These are phyloP conservation scores for Neonectria neomacrospora DNA, from an alignment of 2,329 filamentous ascomycete genomes.

Conservation along the genomic window DNA sequence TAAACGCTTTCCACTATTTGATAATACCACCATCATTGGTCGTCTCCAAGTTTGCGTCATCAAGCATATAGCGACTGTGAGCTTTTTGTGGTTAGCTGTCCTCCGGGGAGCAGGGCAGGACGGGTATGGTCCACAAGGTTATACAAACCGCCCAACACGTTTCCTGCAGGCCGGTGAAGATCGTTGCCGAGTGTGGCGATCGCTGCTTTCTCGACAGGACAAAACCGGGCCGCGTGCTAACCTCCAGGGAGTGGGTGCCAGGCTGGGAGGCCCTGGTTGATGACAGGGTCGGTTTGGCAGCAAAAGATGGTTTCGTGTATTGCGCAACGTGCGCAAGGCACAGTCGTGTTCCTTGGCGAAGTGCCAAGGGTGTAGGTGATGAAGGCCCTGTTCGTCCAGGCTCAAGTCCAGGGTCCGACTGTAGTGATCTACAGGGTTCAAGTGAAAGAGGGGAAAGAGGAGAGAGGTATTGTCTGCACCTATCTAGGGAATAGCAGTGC, in stretches of 20 bases:
- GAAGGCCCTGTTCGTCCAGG: neutral
- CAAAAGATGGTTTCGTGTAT: conserved; percentile 12
- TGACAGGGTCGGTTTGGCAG: neutral
- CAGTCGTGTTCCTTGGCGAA: conserved; percentile 2
- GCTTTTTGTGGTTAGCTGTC: conserved; percentile 9
- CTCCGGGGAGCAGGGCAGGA: conserved; percentile 11
- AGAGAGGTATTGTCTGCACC: neutral
- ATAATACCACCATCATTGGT: conserved; percentile 2
- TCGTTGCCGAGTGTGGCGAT: conserved; percentile 23
- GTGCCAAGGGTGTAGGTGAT: neutral
- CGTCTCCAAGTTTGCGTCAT: conserved; percentile 18
- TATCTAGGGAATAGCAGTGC: neutral
- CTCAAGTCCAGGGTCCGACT: conserved; percentile 4
- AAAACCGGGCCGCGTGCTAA: conserved; percentile 20
- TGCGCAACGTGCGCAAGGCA: neutral
- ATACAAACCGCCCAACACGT: conserved; percentile 14
- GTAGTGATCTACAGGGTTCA: conserved; percentile 9
- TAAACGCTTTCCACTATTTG: conserved; percentile 1
- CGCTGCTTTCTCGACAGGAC: conserved; percentile 15
- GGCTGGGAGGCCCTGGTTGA: neutral
- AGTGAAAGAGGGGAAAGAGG: neutral
- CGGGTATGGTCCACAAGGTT: conserved; percentile 16
- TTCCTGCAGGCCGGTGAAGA: conserved; percentile 20
- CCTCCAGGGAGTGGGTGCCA: conserved; percentile 5
- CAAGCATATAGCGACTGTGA: conserved; percentile 5